A percentile compares a stretch with the other conserved stretches of the same genome.
These are phyloP conservation scores for Kregervanrija delftensis DNA, from an alignment of 805 yeast species.

Conservation along the genomic window DNA sequence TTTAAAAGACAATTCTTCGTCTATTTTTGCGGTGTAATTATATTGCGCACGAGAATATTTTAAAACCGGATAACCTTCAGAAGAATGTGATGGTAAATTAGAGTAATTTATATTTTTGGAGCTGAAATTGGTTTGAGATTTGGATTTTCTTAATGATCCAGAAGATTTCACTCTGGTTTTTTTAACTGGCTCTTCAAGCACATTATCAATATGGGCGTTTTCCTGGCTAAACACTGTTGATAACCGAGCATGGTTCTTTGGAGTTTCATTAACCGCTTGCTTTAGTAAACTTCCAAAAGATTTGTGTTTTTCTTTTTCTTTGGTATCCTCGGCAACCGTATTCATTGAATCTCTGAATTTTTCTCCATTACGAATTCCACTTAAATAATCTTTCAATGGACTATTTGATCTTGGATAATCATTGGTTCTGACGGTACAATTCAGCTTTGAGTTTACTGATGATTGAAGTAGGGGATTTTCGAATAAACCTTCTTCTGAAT, in stretches of 20 bases:
- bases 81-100: constrained; percentile 40
- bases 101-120: constrained; percentile 13
- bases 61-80: constrained; percentile 49
- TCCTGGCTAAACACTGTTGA: too few relatives aligned
- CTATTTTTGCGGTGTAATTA: constrained; percentile 52
- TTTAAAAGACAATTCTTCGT: constrained; percentile 53
- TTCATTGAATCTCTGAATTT: constrained; percentile 31
- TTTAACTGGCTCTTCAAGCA: too few relatives aligned
- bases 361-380: constrained; percentile 36
- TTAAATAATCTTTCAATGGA: constrained; percentile 47
- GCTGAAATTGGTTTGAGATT: constrained; percentile 23
- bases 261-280: not conserved
- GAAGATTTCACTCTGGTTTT: constrained; percentile 4
- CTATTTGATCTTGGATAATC: constrained; percentile 26
- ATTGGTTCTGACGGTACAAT: constrained; percentile 9
- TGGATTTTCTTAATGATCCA: constrained; percentile 19
- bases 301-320: not conserved
- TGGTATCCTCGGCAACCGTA: constrained; percentile 5
- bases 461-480: constrained; percentile 3
- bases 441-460: constrained; percentile 10
- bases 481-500: not conserved
- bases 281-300: constrained; percentile 3
- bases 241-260: not conserved
- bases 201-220: too few relatives aligned
- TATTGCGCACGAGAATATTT: constrained; percentile 48